Evolutionary conservation across 2,329 filamentous ascomycete genomes (phyloP).

Genomic region (Nannizzia gypsea): DNA sequence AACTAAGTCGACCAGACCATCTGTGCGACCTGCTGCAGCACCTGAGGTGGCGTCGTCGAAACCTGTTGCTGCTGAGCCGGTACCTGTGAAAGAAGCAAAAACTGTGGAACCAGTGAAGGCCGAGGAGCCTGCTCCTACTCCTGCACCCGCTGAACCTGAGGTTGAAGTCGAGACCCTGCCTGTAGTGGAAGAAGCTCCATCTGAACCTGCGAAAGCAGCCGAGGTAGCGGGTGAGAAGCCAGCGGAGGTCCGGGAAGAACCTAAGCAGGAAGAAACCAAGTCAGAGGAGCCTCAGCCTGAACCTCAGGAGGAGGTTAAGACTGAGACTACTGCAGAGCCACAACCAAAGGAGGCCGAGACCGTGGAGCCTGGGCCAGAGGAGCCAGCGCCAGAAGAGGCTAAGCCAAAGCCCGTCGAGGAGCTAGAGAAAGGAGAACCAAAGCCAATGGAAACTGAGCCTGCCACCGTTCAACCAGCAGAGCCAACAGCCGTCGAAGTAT

Average conservation of each 20-base stretch:
- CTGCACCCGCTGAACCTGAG: neutral
- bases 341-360: neutral
- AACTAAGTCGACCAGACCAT: slow-evolving; percentile 3
- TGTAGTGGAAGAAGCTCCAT: neutral
- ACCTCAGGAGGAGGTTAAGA: neutral
- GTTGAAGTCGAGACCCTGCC: neutral
- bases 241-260: neutral
- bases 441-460: neutral
- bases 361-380: neutral
- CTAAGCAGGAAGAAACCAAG: neutral
- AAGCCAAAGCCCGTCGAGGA: neutral
- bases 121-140: neutral
- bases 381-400: neutral
- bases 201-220: neutral
- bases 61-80: neutral
- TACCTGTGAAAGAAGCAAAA: neutral
- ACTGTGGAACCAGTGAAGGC: neutral
- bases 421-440: neutral
- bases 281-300: neutral
- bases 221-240: neutral
- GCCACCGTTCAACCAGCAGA: neutral
- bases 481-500: neutral
- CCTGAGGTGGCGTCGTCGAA: neutral
- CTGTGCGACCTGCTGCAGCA: neutral
- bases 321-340: neutral